Evolutionary conservation across 2,329 filamentous ascomycete species (phyloP).

Genomic region (Elsinoe ampelina): DNA sequence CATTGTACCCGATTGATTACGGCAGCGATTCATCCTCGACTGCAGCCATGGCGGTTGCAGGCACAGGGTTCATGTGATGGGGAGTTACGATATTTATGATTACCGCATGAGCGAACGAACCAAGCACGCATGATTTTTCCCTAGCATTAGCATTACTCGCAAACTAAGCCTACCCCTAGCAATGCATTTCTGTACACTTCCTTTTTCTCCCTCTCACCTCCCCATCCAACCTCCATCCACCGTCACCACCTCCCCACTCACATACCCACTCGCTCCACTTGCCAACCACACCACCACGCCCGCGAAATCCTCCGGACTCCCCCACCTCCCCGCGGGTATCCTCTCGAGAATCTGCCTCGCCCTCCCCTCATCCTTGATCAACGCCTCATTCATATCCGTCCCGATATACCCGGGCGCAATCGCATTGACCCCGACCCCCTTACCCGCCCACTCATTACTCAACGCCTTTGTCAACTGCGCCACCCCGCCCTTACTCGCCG

Average conservation of each 20-base stretch:
- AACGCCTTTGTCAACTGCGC: conserved; percentile 77
- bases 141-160: background rate
- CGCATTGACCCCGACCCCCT: conserved; percentile 75
- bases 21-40: background rate
- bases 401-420: conserved; percentile 85
- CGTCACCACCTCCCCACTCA: conserved; percentile 70
- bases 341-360: conserved; percentile 65
- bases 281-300: conserved; percentile 65
- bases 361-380: conserved; percentile 62
- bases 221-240: conserved; percentile 70
- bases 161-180: background rate
- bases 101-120: background rate
- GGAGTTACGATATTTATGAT: background rate
- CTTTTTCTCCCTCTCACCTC: conserved; percentile 1
- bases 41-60: background rate
- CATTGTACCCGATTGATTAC: background rate
- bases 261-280: conserved; percentile 65
- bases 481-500: conserved; percentile 76
- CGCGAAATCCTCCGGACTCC: conserved; percentile 77
- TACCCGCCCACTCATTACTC: conserved; percentile 75
- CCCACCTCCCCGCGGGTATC: conserved; percentile 81
- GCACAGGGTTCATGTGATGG: background rate
- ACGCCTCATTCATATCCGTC: conserved; percentile 87
- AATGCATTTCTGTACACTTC: background rate
- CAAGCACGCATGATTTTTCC: background rate